These are phyloP conservation scores for Eucalyptus shirleyi DNA, from an alignment of 345 rosid genomes.

Conservation along the genomic window DNA sequence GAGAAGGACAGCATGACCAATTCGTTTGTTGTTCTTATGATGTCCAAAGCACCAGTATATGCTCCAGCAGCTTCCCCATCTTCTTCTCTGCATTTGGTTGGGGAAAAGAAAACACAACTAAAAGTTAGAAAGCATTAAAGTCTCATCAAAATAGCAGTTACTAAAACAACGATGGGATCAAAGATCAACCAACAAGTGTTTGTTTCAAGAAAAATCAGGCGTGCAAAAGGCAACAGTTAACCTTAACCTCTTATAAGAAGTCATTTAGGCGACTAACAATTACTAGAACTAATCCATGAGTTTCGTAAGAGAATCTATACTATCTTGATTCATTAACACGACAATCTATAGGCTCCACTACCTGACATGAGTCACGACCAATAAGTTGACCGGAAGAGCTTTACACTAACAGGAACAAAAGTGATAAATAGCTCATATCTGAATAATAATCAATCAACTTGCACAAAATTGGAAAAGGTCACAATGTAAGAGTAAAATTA, in stretches of 20 bases:
- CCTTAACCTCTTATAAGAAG: not conserved
- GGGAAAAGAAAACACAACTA: not conserved
- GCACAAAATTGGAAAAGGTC: not conserved
- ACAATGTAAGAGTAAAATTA: not conserved
- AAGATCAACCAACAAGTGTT: not conserved
- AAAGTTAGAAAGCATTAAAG: not conserved
- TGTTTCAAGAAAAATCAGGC: not conserved
- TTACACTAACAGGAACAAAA: not conserved
- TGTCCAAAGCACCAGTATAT: slow-evolving; percentile 74
- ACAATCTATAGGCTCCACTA: not conserved
- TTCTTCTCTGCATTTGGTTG: slow-evolving; percentile 46
- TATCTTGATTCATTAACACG: not conserved
- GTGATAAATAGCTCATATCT: not conserved
- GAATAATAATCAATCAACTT: not conserved
- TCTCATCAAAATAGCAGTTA: not conserved
- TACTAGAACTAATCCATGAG: not conserved
- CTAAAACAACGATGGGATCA: not conserved
- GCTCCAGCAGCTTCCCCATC: slow-evolving; percentile 87
- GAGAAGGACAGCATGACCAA: slow-evolving; percentile 76
- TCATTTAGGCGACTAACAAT: not conserved
- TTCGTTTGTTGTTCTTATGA: slow-evolving; percentile 61
- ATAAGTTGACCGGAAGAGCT: not conserved
- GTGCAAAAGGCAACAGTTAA: not conserved
- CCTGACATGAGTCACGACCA: not conserved
- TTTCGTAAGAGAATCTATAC: not conserved